Conservation (phyloP, 139 green algal species). For the Eudorina sp. region DNA sequence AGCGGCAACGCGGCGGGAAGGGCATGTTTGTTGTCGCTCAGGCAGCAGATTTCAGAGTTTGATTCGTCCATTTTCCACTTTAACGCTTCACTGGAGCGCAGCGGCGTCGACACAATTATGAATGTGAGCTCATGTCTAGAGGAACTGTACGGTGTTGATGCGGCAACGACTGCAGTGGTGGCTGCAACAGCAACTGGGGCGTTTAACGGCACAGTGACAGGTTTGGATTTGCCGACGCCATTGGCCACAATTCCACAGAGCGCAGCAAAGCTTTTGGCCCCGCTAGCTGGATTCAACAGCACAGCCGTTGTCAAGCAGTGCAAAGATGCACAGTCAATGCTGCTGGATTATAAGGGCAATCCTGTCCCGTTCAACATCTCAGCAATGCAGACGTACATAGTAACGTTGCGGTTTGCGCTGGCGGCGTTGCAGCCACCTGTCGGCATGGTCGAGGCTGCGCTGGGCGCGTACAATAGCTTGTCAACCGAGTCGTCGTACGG, state of each 20-base stretch:
- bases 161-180: not conserved
- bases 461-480: not conserved
- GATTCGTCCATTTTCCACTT: slow-evolving; percentile 10
- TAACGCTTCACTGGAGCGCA: not conserved
- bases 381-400: not conserved
- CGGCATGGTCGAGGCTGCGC: not conserved
- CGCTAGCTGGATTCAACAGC: not conserved
- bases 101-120: not conserved
- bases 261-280: not conserved
- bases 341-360: not conserved
- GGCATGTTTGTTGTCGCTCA: not conserved
- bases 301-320: not conserved
- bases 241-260: no score
- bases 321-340: not conserved
- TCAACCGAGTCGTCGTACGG: not conserved
- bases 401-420: not conserved
- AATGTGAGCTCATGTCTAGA: not conserved
- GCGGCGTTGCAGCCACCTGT: not conserved
- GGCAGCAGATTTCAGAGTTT: not conserved
- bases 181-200: not conserved
- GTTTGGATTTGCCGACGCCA: not conserved
- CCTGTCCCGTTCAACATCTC: not conserved
- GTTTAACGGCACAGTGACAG: not conserved
- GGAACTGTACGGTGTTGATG: not conserved
- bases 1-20: not conserved